phyloP scores from a whole-genome alignment of 23 red algal genomes.

The Gracilariopsis chorda region DNA sequence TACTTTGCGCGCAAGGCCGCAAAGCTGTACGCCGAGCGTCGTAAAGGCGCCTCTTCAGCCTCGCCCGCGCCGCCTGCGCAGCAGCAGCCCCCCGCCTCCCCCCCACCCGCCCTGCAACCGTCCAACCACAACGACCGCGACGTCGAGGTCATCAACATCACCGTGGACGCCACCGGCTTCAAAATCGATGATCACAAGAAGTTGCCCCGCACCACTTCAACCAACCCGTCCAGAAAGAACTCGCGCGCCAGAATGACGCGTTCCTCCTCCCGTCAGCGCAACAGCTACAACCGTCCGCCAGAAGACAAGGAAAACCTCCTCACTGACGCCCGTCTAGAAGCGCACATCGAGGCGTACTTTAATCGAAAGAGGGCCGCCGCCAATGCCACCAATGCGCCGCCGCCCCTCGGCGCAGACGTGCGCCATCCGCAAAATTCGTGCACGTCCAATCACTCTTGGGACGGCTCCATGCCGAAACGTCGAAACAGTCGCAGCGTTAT shows the following conservation, averaged over 20 bases:
- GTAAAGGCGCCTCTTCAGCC: not conserved
- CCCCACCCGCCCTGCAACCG: not conserved
- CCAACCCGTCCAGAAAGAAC: not conserved
- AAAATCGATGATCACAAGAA: constrained; percentile 19
- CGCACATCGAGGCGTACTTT: constrained; percentile 39
- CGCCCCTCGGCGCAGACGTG: not conserved
- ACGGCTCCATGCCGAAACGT: constrained; percentile 45
- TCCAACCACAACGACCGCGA: not conserved
- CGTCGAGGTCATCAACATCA: constrained; percentile 32
- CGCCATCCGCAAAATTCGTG: not conserved
- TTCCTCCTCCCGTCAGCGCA: constrained; percentile 25
- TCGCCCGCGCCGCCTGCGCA: not conserved
- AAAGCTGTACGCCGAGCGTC: constrained; percentile 29
- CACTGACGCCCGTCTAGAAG: constrained; percentile 12
- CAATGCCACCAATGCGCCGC: not conserved
- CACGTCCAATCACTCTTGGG: constrained; percentile 43
- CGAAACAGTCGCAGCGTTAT: constrained; percentile 40
- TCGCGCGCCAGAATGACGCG: constrained; percentile 25
- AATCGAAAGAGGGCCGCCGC: not conserved
- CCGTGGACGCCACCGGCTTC: constrained; percentile 38
- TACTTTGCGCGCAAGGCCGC: constrained; percentile 52
- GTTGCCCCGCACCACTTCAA: not conserved
- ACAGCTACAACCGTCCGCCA: not conserved
- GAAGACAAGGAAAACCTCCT: constrained; percentile 45
- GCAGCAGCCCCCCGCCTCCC: not conserved